Base-by-base conservation (phyloP, 495 filamentous ascomycete genomes). In the Penicillium samsonianum region DNA sequence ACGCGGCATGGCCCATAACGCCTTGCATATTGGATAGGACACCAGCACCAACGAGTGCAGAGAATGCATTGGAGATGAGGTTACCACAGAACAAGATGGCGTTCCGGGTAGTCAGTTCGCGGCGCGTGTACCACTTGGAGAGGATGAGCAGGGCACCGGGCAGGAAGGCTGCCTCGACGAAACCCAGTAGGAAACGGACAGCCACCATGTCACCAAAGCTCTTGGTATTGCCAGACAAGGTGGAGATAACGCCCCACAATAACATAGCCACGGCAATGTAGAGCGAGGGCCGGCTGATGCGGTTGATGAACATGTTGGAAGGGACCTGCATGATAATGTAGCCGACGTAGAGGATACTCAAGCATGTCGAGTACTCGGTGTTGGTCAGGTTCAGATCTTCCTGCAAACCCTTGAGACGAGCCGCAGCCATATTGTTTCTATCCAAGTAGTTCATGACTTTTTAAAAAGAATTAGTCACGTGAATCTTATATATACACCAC, bases 321-420 rank as follows among this genome's bases (percentile, higher is more conserved):
- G 69, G 73, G 4, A 74, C 60, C 47, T 65, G 61, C 69, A 70
- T 70, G 49, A 65, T 45, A 22, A 67, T 72, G 55, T 72, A 72
- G 14, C 87, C 87, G 6, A 90, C 87, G 59, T 89, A 90, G 23
- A 88, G 71, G 56, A 88, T 88, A 66, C 80, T 84, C 53, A 88
- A 73, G 40, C 79, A 73, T 0, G 85, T 87, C 66, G 82, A 63
- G 58, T 83, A 84, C 55, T 83, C 73, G 8, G 71, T 76, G 50
- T 78, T 72, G 1, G 68, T 67, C 23, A 84, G 59, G 4, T 64
- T 47, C 4, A 84, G 62, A 49, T 83, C 81, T 8, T 70, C 68
- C 57, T 83, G 75, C 53, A 84, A 56, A 28, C 80, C 81, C 22
- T 80, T 80, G 51, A 84, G 61, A 37, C 76, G 65, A 26, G 78